Base-by-base conservation (phyloP, 2,329 filamentous ascomycete species). In the Pseudogymnoascus sp. region DNA sequence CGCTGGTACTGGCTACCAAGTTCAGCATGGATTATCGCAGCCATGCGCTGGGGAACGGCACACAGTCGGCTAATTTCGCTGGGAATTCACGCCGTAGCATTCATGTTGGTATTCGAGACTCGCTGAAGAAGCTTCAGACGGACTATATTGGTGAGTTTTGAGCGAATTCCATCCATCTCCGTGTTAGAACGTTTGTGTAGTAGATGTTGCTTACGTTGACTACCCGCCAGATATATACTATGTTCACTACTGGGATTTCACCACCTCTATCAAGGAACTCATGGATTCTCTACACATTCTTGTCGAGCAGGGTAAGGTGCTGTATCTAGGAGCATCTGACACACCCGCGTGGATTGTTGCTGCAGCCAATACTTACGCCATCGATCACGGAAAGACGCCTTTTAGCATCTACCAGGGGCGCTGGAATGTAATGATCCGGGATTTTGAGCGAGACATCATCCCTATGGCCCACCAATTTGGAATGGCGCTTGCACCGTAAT, bases 1-100 rank as follows among this genome's bases (percentile, higher is more conserved):
- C 88, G 71, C 83, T 91, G 74, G 86, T 90, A 15, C 78, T 90
- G 62, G 86, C 87, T 0, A 90, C 87, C 63, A 90, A 91, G 71
- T 89, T 80, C 72, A 84, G 84, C 0, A 86, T 82, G 21, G 82
- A 82, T 70, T 88, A 81, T 73, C 76, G 75, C 23, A 68, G 76
- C n/a, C 38, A 42, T 19, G 77, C 78, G 1, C 50, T 71, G 1
- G 46, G 46, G 6, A 73, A 76, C 15, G 73, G 73, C 13, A 73
- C 78, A n/a, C 78, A 83, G 64, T 77, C 77, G 70, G 78, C 78
- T 67, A 86, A 85, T 69, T 80, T 72, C 65, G 76, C 75, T 23
- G 87, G 87, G 1, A 88, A 88, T 70, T 80, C 82, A 17, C 77
- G 82, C 44, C 90, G 89, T 75, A 85, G 80, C 64, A 71, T 90